Evolutionary conservation across 78 protist species (phyloP), one percentile per base, ranked within the genome.

Genomic region (Speleostelium caveatum): DNA sequence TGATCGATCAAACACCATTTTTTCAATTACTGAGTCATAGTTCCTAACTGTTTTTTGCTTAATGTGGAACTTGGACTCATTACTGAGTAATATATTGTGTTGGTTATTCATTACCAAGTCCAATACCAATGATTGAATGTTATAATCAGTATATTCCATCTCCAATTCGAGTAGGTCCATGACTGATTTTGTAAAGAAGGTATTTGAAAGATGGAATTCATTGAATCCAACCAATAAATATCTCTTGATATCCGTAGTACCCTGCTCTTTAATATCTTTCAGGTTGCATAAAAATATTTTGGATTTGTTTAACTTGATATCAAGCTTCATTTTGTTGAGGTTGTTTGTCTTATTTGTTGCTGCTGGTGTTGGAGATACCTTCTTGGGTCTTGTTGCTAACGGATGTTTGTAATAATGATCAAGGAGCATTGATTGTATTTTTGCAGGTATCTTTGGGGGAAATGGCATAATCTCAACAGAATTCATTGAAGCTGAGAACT

Each of bases 251-350:
- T n/a, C n/a, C n/a, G n/a, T n/a, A n/a, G n/a, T n/a, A n/a, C n/a
- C n/a, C n/a, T n/a, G n/a, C 53, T 45, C n/a, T 45, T 45, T 6
- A 45, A 10, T 14, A 14, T 45, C 53, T 45, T 6, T 45, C 53
- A 45, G 53, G 10, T 45, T 45, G 53, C 10, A 45, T 45, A 45
- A 45, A 45, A 6, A 10, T 14, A 53, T 36, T 53, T 51, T 45
- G 22, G 78, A 72, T n/a, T 51, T 14, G 28, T 32, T 32, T 33
- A 72, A 10, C 28, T 53, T 72, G 56, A 51, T 53, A 51, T 72
- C 66, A 33, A 51, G 28, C 39, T 72, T 72, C 78, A 72, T 39
- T 12, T 3, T 26, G 49, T 4, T 0, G 58, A 35, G 3, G 22
- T 59, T 7, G 19, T n/a, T 26, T 59, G 26, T 61, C n/a, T 28